Conservation (phyloP, 2,329 filamentous ascomycete genomes). For the Penicillium sp. region DNA sequence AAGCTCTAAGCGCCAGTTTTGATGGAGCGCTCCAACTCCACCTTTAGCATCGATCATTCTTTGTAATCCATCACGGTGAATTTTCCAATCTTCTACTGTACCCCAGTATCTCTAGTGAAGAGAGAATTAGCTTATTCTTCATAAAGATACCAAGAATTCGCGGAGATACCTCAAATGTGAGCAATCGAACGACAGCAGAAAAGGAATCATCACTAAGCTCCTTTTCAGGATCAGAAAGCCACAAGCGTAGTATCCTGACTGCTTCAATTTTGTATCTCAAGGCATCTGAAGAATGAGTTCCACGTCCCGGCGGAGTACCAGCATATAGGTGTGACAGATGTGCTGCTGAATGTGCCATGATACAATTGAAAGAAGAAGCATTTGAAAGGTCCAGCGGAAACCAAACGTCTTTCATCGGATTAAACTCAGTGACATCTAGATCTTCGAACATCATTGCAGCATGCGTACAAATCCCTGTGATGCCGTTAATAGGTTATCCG, state of each 20-base stretch:
- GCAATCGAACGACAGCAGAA: conserved; percentile 36
- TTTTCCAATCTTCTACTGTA: conserved; percentile 36
- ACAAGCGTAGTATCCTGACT: conserved; percentile 38
- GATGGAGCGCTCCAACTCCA: conserved; percentile 32
- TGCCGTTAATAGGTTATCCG: background rate
- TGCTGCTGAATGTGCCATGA: conserved; percentile 48
- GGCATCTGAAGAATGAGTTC: conserved; percentile 24
- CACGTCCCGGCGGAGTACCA: conserved; percentile 28
- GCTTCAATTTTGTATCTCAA: conserved; percentile 41
- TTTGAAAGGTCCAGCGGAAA: conserved; percentile 47
- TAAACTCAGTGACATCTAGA: conserved; percentile 33
- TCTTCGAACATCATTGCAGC: conserved; percentile 40
- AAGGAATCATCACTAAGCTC: conserved; percentile 41
- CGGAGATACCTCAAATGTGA: conserved; percentile 38
- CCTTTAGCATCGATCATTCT: conserved; percentile 40
- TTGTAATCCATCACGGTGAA: conserved; percentile 38
- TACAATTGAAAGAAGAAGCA: conserved; percentile 45
- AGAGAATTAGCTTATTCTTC: background rate
- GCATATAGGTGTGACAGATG: conserved; percentile 43
- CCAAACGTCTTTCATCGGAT: conserved; percentile 48
- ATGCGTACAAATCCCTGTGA: conserved; percentile 35
- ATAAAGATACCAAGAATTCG: background rate
- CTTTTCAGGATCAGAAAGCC: conserved; percentile 36
- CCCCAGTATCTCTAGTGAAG: conserved; percentile 37
- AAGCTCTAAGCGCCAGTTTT: conserved; percentile 34